A percentile compares a stretch with the other conserved stretches of the same genome.
Conservation (phyloP, 306 rosid species). For the Dryas octopetala region DNA sequence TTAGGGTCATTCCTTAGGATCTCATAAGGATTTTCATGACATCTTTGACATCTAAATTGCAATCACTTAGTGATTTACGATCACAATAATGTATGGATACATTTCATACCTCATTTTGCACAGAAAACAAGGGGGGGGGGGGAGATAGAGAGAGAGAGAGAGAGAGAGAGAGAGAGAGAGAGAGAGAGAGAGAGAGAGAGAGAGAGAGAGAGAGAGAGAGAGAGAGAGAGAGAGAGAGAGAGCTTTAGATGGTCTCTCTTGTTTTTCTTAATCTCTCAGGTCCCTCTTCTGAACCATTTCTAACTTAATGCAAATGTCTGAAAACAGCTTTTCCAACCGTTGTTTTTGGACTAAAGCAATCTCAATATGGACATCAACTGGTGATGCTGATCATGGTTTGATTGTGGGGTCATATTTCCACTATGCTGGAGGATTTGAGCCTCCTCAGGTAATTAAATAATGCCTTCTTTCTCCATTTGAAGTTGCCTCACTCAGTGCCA, state of each 20-base stretch:
- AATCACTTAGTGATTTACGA: no score
- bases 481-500: no score
- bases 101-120: no score
- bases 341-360: conserved; percentile 78
- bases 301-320: neutral
- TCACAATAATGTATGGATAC: no score
- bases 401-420: conserved; percentile 80
- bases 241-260: neutral
- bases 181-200: no score
- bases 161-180: neutral
- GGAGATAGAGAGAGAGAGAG: no score
- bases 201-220: neutral
- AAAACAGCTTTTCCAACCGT: conserved; percentile 72
- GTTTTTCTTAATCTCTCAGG: neutral
- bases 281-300: conserved; percentile 8
- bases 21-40: neutral
- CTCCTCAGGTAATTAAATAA: conserved; percentile 60
- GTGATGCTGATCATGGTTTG: conserved; percentile 74
- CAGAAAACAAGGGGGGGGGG: no score
- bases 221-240: neutral
- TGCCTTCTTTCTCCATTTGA: neutral
- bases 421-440: conserved; percentile 79
- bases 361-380: conserved; percentile 81
- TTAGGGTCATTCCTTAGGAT: neutral
- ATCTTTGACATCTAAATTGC: no score